Base-by-base conservation (phyloP, 1,284 basidiomycete genomes). In the Somion occarium region DNA sequence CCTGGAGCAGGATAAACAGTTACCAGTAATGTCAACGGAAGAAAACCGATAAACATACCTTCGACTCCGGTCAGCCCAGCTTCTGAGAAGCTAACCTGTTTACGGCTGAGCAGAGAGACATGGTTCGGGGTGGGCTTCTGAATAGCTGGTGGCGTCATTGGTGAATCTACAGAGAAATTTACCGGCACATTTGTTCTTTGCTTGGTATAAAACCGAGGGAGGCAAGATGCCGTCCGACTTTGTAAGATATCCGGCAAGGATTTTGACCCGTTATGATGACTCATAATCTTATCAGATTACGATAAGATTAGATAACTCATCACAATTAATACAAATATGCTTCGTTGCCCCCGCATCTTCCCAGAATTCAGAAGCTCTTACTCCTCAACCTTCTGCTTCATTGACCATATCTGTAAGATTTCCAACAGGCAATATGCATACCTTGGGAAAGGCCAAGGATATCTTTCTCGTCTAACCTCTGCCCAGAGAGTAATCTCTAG, bases 1-100 rank as follows among this genome's bases (percentile, higher is more conserved):
- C 78, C 78, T 78, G 30, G 15, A 7, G 30, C 30, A 34, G 15
- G n/a, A n/a, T n/a, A n/a, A n/a, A n/a, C n/a, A 9, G 41, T 5
- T 44, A 2, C 3, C 7, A 20, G 4, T 20, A 30, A 9, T 13
- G n/a, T 23, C 37, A 43, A 12, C n/a, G 15, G 18, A n/a, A 43
- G 4, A 24, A 49, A 3, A 30, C 24, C 7, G 4, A 4, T 20
- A n/a, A 11, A 37, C 51, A 19, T 37, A 46, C 52, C 52, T 46
- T 53, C 48, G 19, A 47, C 13, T 3, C 43, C 46, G 3, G 37
- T 38, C 13, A 50, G 38, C 15, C 44, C 38, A 18, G 26, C 12
- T 39, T 24, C 23, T 18, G 18, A 3, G 18, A 47, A 22, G 27
- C 20, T 18, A 9, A 53, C 49, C 4, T 27, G 39, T 38, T 44